These are phyloP conservation scores for Hypoxylon perforatum DNA, from an alignment of 495 filamentous ascomycete genomes.

Conservation along the genomic window DNA sequence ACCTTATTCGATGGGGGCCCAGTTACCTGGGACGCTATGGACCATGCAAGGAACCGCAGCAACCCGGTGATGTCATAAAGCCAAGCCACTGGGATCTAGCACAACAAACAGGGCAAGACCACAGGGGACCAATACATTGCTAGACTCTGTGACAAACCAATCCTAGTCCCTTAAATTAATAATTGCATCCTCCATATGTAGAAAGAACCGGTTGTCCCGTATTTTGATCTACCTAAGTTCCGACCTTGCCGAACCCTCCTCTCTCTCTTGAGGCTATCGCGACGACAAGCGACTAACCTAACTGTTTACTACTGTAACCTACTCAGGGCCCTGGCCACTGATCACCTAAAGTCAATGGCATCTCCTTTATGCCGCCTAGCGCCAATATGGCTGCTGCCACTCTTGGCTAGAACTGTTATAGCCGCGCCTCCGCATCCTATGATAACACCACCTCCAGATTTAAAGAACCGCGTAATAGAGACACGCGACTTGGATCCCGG, in stretches of 20 bases:
- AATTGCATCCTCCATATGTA: constrained; percentile 2
- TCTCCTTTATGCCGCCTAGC: background rate
- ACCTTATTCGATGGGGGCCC: constrained; percentile 35
- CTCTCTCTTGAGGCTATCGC: background rate
- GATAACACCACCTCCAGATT: constrained; percentile 59
- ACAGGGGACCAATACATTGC: background rate
- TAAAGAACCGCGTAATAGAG: constrained; percentile 48
- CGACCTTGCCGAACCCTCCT: background rate
- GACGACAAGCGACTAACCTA: background rate
- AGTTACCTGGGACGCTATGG: constrained; percentile 9
- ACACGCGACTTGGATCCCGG: constrained; percentile 49
- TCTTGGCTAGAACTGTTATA: constrained; percentile 21
- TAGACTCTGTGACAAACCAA: background rate
- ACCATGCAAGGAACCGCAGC: constrained; percentile 31
- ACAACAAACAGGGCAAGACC: constrained; percentile 14
- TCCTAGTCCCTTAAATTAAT: background rate
- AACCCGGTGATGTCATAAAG: constrained; percentile 38
- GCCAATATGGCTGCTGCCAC: constrained; percentile 30
- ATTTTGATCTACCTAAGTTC: constrained; percentile 8
- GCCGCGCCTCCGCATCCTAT: constrained; percentile 52
- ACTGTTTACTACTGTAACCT: background rate
- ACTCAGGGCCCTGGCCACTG: background rate
- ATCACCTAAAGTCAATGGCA: constrained; percentile 17
- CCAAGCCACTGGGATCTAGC: constrained; percentile 26
- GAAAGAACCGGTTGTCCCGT: background rate